Conservation (phyloP, 768 basidiomycete species). For the Panus rudis region DNA sequence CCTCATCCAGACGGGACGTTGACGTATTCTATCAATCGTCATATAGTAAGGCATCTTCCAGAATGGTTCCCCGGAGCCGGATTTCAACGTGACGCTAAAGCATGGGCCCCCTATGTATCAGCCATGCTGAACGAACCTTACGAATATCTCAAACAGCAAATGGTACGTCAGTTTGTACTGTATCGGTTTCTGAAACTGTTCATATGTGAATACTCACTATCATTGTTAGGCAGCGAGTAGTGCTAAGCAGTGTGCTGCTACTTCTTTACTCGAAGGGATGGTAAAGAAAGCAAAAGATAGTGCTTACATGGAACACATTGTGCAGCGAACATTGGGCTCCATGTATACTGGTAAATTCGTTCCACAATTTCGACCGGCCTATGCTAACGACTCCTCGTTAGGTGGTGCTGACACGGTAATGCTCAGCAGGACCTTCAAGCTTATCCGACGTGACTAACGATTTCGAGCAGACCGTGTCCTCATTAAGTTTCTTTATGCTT, state of each 20-base stretch:
- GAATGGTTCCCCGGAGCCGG: constrained; percentile 20
- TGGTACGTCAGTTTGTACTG: constrained; percentile 22
- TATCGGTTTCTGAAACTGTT: background rate
- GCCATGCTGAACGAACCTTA: background rate
- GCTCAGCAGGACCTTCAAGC: background rate
- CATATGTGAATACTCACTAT: background rate
- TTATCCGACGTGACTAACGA: background rate
- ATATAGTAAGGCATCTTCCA: constrained; percentile 14
- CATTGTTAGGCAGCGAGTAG: constrained; percentile 3
- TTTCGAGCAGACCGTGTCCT: constrained; percentile 20
- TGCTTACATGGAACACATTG: constrained; percentile 5
- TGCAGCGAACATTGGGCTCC: constrained; percentile 6
- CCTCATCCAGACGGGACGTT: background rate
- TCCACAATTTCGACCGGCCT: constrained; percentile 5
- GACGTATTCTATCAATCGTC: background rate
- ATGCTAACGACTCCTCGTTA: background rate
- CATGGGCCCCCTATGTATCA: constrained; percentile 5
- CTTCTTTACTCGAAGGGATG: constrained; percentile 2
- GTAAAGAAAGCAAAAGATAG: constrained; percentile 3
- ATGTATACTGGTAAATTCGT: constrained; percentile 13
- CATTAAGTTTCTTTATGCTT: constrained; percentile 27
- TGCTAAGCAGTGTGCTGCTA: constrained; percentile 6
- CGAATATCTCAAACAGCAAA: constrained; percentile 14
- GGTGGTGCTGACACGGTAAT: constrained; percentile 11
- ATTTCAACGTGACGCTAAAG: constrained; percentile 12